Percentiles rank a stretch among this genome's conserved stretches.
These are phyloP conservation scores for Haplosporangium sp. DNA, from an alignment of 371 early-diverging fungal species.

Conservation along the genomic window DNA sequence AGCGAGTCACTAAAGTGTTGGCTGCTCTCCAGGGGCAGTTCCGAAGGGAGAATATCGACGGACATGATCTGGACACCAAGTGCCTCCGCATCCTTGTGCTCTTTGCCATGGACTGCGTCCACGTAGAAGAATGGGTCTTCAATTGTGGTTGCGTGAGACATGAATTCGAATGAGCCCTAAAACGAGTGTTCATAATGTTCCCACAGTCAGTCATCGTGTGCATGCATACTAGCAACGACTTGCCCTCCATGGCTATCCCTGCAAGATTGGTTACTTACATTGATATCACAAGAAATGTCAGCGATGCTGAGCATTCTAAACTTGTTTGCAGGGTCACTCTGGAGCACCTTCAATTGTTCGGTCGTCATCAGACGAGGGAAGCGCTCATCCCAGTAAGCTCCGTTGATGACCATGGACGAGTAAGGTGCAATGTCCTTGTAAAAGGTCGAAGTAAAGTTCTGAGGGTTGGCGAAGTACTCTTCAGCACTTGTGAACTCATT, in stretches of 20 bases:
- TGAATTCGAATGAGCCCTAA: conserved; percentile 93
- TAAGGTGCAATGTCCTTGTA: conserved; percentile 93
- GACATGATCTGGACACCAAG: conserved; percentile 94
- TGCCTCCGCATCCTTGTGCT: conserved; percentile 83
- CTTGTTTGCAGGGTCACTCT: conserved; percentile 66
- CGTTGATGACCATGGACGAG: conserved; percentile 90
- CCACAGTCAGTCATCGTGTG: no score
- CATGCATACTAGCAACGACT: no score
- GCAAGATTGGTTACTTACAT: conserved; percentile 59
- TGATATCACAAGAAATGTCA: conserved; percentile 96
- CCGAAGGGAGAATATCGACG: conserved; percentile 96
- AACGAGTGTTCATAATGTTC: background rate
- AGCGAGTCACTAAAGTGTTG: conserved; percentile 90
- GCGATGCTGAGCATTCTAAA: conserved; percentile 87
- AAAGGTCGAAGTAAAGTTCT: conserved; percentile 86
- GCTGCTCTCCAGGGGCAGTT: conserved; percentile 94
- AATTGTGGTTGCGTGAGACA: conserved; percentile 87
- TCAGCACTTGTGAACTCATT: conserved; percentile 62
- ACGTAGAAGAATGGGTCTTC: conserved; percentile 94
- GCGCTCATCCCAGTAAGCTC: conserved; percentile 92
- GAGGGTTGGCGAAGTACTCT: conserved; percentile 86
- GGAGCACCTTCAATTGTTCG: conserved; percentile 77
- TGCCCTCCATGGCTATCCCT: no score
- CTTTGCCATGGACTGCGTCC: conserved; percentile 78
- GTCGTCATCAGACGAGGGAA: conserved; percentile 93